Evolutionary conservation across 1,284 basidiomycete species (phyloP).

Genomic region (Boletellus deceptivus): DNA sequence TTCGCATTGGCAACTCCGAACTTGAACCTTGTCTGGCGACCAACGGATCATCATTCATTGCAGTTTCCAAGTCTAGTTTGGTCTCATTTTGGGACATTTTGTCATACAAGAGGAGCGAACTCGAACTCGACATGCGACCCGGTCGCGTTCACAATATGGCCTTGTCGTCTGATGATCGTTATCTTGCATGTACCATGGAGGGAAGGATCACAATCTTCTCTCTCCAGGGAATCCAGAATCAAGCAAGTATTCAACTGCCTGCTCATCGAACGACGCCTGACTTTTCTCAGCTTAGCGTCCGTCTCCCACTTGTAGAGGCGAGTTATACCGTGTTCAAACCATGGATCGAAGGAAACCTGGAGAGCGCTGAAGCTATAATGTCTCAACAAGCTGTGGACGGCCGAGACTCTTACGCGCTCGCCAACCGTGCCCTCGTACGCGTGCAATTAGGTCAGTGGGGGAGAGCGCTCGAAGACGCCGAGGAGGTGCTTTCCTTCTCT

Average conservation of each 20-base stretch:
- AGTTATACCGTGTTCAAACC: background rate
- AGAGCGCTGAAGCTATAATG: background rate
- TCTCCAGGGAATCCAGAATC: conserved; percentile 7
- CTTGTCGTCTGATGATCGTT: conserved; percentile 2
- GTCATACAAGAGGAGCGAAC: background rate
- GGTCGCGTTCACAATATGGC: conserved; percentile 4
- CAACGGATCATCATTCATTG: background rate
- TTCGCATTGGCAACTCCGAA: background rate
- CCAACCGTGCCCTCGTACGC: background rate
- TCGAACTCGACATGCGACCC: background rate
- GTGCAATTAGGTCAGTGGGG: too few species aligned
- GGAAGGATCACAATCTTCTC: conserved; percentile 6
- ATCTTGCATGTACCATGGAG: conserved; percentile 6
- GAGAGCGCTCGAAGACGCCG: too few species aligned
- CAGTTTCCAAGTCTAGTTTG: background rate
- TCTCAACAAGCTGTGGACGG: too few species aligned
- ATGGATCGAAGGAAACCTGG: conserved; percentile 4
- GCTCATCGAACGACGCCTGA: background rate
- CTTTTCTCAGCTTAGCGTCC: background rate
- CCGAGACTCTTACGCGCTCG: background rate
- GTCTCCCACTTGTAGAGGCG: conserved; percentile 8
- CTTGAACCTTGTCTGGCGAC: background rate
- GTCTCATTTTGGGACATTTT: conserved; percentile 13
- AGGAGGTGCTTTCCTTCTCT: too few species aligned
- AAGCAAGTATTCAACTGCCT: background rate